phyloP scores from a whole-genome alignment of 1,284 basidiomycete genomes.

The Boletus coffeatus region DNA sequence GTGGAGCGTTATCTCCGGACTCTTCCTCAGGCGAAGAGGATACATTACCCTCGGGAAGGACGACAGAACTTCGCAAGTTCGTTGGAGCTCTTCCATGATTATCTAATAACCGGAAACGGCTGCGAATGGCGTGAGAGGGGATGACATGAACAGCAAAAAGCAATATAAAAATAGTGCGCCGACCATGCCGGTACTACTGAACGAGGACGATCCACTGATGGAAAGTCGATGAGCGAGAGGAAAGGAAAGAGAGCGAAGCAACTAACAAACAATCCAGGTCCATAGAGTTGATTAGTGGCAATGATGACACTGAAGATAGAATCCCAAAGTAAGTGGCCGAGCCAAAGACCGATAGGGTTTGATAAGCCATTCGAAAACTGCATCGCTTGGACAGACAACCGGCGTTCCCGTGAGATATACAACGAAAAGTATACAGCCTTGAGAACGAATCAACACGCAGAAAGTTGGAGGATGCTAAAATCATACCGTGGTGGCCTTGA shows the following conservation, averaged over 20 bases:
- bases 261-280: conserved; percentile 63
- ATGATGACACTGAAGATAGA: conserved; percentile 52
- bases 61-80: conserved; percentile 13
- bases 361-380: conserved; percentile 73
- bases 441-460: not conserved
- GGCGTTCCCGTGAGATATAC: conserved; percentile 66
- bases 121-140: conserved; percentile 73
- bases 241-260: not conserved
- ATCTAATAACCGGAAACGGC: conserved; percentile 71
- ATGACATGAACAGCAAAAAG: conserved; percentile 54
- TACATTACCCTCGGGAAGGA: conserved; percentile 21
- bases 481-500: conserved; percentile 61
- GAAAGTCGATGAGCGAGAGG: not conserved
- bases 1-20: conserved; percentile 38
- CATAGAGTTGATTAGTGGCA: conserved; percentile 63
- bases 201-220: conserved; percentile 64
- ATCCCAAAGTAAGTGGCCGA: conserved; percentile 77
- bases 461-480: not conserved
- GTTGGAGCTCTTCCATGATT: conserved; percentile 11
- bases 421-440: conserved; percentile 69
- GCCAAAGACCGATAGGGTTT: conserved; percentile 69
- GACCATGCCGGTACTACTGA: conserved; percentile 57
- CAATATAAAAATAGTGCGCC: conserved; percentile 67
- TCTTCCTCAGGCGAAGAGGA: conserved; percentile 35
- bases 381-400: conserved; percentile 71